Percentiles rank a stretch among this genome's conserved stretches.
These are phyloP conservation scores for Sugiyamaella castrensis DNA, from an alignment of 1,139 yeast genomes.

Conservation along the genomic window DNA sequence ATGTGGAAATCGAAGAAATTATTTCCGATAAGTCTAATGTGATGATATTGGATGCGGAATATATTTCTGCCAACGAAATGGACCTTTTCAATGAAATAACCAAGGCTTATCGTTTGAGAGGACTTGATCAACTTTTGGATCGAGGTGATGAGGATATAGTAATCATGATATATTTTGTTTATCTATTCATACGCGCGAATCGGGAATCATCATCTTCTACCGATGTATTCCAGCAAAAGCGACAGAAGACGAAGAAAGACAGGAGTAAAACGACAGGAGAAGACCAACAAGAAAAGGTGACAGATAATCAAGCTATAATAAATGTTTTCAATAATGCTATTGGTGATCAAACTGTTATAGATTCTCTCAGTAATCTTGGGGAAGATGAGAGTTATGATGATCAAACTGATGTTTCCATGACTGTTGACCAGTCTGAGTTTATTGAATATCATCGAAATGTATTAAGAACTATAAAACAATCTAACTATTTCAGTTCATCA, in stretches of 20 bases:
- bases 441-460: too few relatives aligned
- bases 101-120: constrained; percentile 3
- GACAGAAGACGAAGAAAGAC: constrained; percentile 1
- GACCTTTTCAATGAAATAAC: constrained; percentile 12
- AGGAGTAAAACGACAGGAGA: background rate
- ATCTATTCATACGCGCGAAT: background rate
- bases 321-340: too few relatives aligned
- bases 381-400: too few relatives aligned
- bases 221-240: background rate
- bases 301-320: constrained; percentile 1
- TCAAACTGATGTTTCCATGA: too few relatives aligned
- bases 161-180: constrained; percentile 18
- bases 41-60: constrained; percentile 3
- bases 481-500: background rate
- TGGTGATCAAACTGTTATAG: too few relatives aligned
- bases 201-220: too few relatives aligned
- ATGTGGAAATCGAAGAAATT: constrained; percentile 2
- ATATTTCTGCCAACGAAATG: constrained; percentile 3
- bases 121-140: constrained; percentile 18
- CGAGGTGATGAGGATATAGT: constrained; percentile 23
- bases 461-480: too few relatives aligned
- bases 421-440: too few relatives aligned
- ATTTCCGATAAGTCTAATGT: background rate
- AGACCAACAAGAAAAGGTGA: background rate
- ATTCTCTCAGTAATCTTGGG: too few relatives aligned